Percentiles rank a stretch among this genome's conserved stretches.
Evolutionary conservation across 2,329 filamentous ascomycete species (phyloP).

Genomic region (Pezicula radicicola): DNA sequence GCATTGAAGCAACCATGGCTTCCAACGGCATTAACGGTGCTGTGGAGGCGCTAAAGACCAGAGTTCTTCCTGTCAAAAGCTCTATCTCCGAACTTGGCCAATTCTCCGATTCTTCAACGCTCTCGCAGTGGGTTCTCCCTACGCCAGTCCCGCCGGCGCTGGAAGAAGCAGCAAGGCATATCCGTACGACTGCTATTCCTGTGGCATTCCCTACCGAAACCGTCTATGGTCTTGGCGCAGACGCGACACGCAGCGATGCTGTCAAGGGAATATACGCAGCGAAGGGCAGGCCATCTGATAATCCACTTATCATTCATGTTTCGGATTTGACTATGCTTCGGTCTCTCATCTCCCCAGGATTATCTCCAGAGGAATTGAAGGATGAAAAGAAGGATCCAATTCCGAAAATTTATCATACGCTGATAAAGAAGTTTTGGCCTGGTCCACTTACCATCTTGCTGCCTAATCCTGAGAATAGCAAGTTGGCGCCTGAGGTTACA

Average conservation of each 20-base stretch:
- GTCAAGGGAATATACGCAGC: slow-evolving; percentile 90
- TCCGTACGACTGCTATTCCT: slow-evolving; percentile 43
- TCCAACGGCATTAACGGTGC: slow-evolving; percentile 9
- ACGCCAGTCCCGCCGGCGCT: slow-evolving; percentile 13
- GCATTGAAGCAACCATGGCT: slow-evolving; percentile 13
- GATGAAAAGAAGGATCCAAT: slow-evolving; percentile 15
- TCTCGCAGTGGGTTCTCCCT: slow-evolving; percentile 25
- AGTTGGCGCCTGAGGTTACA: slow-evolving; percentile 87
- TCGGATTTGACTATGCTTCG: slow-evolving; percentile 57
- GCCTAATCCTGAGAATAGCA: slow-evolving; percentile 66
- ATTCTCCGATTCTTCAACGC: slow-evolving; percentile 18
- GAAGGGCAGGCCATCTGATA: slow-evolving; percentile 89
- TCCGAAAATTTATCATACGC: slow-evolving; percentile 56
- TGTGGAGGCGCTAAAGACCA: slow-evolving; percentile 13
- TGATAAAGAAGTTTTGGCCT: slow-evolving; percentile 88
- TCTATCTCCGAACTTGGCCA: slow-evolving; percentile 13
- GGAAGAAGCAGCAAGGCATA: slow-evolving; percentile 22
- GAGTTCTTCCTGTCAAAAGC: slow-evolving; percentile 18
- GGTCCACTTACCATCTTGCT: slow-evolving; percentile 90
- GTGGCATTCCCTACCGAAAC: slow-evolving; percentile 98
- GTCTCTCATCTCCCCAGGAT: slow-evolving; percentile 12
- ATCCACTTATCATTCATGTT: slow-evolving; percentile 92
- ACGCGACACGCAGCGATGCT: slow-evolving; percentile 80
- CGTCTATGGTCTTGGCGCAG: slow-evolving; percentile 94
- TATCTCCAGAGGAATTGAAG: not conserved